Percentiles rank a stretch among this genome's conserved stretches.
Conservation (phyloP, 352 stramenopile species). For the Thraustotheca clavata region DNA sequence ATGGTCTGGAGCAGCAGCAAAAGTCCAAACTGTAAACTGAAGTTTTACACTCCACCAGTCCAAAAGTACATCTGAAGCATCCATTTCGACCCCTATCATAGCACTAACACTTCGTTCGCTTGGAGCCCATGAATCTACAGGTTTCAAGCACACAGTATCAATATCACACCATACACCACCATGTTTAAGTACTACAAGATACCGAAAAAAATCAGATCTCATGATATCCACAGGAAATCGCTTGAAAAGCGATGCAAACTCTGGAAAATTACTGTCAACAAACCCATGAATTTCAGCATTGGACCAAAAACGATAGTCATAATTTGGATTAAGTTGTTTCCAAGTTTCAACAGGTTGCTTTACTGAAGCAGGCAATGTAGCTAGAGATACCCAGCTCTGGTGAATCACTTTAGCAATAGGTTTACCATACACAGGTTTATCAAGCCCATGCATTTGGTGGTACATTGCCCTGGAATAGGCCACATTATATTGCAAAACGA, state of each 20-base stretch:
- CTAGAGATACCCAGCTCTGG: conserved; percentile 3
- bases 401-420: not conserved
- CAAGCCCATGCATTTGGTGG: not conserved
- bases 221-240: not conserved
- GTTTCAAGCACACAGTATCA: not conserved
- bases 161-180: not conserved
- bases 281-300: not conserved
- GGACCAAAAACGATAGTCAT: not conserved
- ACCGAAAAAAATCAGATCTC: not conserved
- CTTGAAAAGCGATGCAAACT: not conserved
- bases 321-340: not conserved
- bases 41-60: not conserved
- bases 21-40: not conserved
- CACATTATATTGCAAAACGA: not conserved
- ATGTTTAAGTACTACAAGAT: not conserved
- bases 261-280: not conserved
- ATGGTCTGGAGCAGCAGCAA: not conserved
- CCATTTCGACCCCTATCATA: not conserved
- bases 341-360: not conserved
- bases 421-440: not conserved
- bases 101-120: not conserved
- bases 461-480: not conserved
- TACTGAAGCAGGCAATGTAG: not conserved
- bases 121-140: not conserved
- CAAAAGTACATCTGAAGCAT: not conserved